Percentiles rank a stretch among this genome's conserved stretches.
phyloP scores from a whole-genome alignment of 176 grass and related monocot genomes.

The Tillandsia fasciculata region DNA sequence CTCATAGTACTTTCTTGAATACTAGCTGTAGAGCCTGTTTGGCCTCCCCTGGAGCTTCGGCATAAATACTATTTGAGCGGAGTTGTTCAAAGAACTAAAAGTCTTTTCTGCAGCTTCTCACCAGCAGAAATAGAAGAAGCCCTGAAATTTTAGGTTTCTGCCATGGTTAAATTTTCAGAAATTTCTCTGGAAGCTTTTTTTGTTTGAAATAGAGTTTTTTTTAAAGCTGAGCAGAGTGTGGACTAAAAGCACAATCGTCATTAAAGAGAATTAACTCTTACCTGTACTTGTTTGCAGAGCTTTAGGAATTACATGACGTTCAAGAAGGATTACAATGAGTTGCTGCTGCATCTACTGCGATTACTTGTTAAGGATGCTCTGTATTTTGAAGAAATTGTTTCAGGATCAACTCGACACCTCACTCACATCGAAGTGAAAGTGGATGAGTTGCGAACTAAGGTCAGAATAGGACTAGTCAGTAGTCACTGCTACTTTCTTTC shows the following conservation, averaged over 20 bases:
- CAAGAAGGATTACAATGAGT: conserved; percentile 93
- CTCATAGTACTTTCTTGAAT: too few relatives aligned
- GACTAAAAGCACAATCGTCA: background rate
- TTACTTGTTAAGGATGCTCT: conserved; percentile 71
- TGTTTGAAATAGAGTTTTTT: too few relatives aligned
- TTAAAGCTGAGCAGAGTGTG: too few relatives aligned
- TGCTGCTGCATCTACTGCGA: conserved; percentile 83
- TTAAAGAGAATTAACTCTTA: conserved; percentile 10
- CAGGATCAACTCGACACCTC: conserved; percentile 39
- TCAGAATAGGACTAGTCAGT: conserved; percentile 11
- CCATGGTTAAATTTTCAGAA: too few relatives aligned
- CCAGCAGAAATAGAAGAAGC: too few relatives aligned
- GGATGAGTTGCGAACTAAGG: conserved; percentile 77
- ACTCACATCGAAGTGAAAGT: conserved; percentile 68
- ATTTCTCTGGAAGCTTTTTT: too few relatives aligned
- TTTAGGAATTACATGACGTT: conserved; percentile 96
- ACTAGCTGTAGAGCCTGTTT: too few relatives aligned
- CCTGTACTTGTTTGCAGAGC: conserved; percentile 44
- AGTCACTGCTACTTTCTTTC: background rate
- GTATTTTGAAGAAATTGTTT: conserved; percentile 75
- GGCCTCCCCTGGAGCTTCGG: too few relatives aligned
- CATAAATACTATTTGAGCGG: too few relatives aligned
- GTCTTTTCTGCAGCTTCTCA: background rate
- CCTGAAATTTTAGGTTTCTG: too few relatives aligned
- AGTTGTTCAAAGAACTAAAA: too few relatives aligned